Conservation (phyloP, 2,329 filamentous ascomycete species). For the Aspergillus vadensis region DNA sequence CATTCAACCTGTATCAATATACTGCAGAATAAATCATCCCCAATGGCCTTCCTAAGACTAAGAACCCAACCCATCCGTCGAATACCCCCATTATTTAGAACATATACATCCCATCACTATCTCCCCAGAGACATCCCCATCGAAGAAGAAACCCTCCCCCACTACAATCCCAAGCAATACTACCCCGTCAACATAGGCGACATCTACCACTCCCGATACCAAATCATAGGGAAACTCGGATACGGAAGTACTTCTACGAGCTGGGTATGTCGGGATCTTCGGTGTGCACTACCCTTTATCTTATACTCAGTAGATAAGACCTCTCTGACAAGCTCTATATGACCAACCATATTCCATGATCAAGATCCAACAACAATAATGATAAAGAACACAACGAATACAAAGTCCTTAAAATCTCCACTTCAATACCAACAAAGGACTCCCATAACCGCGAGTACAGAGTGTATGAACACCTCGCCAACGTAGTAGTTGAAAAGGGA, state of each 20-base stretch:
- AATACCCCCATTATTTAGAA: no score
- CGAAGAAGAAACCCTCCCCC: constrained; percentile 35
- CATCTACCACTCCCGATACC: constrained; percentile 39
- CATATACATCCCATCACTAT: no score
- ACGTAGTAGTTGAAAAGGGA: constrained; percentile 19
- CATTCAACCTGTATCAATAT: no score
- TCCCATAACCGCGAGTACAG: constrained; percentile 28
- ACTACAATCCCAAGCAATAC: constrained; percentile 39
- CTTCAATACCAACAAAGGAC: constrained; percentile 13
- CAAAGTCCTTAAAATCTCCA: constrained; percentile 37
- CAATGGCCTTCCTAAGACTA: no score
- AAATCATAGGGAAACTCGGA: constrained; percentile 43
- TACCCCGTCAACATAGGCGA: constrained; percentile 45
- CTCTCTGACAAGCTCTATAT: neutral
- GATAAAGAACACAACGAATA: constrained; percentile 18
- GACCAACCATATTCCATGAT: no score
- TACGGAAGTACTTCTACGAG: constrained; percentile 48
- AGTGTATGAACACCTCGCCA: constrained; percentile 30
- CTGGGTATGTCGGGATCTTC: constrained; percentile 46
- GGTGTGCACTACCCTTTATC: constrained; percentile 19
- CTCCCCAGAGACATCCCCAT: neutral
- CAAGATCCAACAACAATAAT: no score
- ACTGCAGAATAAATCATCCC: no score
- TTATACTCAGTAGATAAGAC: neutral
- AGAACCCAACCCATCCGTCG: no score